Conservation (phyloP, 1,139 yeast genomes). For the Meyerozyma guilliermondii region DNA sequence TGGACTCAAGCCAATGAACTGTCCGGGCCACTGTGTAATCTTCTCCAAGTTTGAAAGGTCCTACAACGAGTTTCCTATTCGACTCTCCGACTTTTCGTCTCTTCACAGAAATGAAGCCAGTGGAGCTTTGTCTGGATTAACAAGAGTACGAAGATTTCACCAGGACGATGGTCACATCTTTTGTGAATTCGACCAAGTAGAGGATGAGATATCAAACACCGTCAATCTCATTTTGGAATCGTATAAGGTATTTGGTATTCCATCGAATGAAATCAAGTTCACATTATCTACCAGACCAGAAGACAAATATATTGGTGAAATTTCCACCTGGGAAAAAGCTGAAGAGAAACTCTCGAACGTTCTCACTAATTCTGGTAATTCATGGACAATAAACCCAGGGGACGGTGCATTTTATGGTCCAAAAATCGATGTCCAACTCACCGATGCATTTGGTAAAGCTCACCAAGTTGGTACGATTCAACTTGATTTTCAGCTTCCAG, state of each 20-base stretch:
- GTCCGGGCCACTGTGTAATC: constrained; percentile 95
- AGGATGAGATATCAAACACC: constrained; percentile 69
- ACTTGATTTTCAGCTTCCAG: constrained; percentile 90
- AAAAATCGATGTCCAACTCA: constrained; percentile 78
- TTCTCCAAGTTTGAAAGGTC: constrained; percentile 81
- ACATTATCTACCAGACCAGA: constrained; percentile 88
- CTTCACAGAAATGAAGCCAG: constrained; percentile 93
- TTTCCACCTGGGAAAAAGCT: constrained; percentile 81
- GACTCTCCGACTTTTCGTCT: constrained; percentile 90
- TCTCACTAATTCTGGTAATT: constrained; percentile 51
- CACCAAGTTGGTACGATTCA: constrained; percentile 97
- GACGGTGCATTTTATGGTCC: constrained; percentile 99
- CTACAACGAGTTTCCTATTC: constrained; percentile 81
- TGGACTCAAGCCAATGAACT: constrained; percentile 96
- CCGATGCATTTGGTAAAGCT: constrained; percentile 76
- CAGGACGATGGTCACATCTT: constrained; percentile 99
- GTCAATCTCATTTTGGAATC: constrained; percentile 72
- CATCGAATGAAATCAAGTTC: constrained; percentile 49
- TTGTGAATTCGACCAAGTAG: constrained; percentile 79
- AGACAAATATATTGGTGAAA: constrained; percentile 73
- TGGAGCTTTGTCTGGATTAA: constrained; percentile 91
- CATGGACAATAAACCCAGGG: constrained; percentile 77
- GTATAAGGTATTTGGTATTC: constrained; percentile 74
- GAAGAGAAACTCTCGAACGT: constrained; percentile 68
- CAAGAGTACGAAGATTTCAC: constrained; percentile 94